Base-by-base conservation (phyloP, 1,284 basidiomycete genomes). In the Naganishia sp. region DNA sequence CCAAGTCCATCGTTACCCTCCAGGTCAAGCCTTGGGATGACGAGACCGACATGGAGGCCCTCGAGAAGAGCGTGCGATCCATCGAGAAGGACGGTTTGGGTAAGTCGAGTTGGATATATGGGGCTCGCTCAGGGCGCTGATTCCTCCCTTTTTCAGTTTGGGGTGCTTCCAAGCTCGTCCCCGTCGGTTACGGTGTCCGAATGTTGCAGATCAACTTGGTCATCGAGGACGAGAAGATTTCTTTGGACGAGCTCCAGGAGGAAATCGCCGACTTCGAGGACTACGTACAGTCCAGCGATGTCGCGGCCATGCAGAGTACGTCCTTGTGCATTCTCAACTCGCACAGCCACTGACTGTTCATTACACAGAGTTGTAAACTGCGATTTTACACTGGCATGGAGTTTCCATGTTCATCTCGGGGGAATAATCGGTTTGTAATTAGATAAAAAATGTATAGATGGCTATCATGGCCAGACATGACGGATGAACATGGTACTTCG, bases 11-110 rank as follows among this genome's bases (percentile, higher is more conserved):
- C 65, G 79, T 80, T 68, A 99, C 96, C 64, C 83, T 98, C 75
- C 94, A 98, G 73, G 93, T 99, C 71, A 99, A 98, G 83, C 95
- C 94, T 55, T 95, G 94, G 95, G 95, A 99, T 79, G 94, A 98
- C 80, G 94, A 97, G 84, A 99, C 95, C 68, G 92, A 98, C 83
- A 94, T 99, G 92, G 85, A 78, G 63, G 89, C 83, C 65, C 85
- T 99, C 73, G 95, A 99, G 82, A 81, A 84, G 49, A 75, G 83
- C 50, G 94, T 99, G 66, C 89, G 95, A 71, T 88, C 89, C 36
- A 88, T 99, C 75, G 86, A 93, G 81, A 83, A 87, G 84, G 89
- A 92, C 67, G 95, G 96, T 78, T 88, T 99, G 70, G 86, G 49
- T 50, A 25, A 50, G 49, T 15, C 2, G 7, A 7, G 97, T 63